Conservation (phyloP, 2,329 filamentous ascomycete species). For the Chaetomium sp. region DNA sequence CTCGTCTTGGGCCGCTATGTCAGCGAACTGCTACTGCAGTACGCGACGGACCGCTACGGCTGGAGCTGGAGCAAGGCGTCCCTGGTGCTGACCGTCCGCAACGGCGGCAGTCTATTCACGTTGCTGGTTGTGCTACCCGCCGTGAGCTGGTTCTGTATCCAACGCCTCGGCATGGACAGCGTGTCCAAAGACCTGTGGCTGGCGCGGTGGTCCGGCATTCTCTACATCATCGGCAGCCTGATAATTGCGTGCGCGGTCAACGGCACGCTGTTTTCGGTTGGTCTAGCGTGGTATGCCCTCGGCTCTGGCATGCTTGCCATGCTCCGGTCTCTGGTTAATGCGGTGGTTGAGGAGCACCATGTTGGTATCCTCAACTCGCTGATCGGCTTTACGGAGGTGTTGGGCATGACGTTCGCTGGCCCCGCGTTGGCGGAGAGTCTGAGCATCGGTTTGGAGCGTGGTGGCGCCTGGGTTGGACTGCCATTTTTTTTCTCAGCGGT, state of each 20-base stretch:
- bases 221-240: conserved; percentile 31
- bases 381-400: conserved; percentile 43
- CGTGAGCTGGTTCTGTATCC: conserved; percentile 29
- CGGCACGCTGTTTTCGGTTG: conserved; percentile 30
- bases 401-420: conserved; percentile 40
- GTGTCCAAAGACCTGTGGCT: conserved; percentile 37
- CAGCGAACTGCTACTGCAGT: conserved; percentile 42
- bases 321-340: conserved; percentile 45
- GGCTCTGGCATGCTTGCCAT: conserved; percentile 40
- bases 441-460: conserved; percentile 38
- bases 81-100: conserved; percentile 35
- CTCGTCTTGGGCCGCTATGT: conserved; percentile 30
- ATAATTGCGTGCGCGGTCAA: conserved; percentile 33
- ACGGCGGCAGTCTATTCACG: conserved; percentile 32
- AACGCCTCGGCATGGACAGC: conserved; percentile 26
- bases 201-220: conserved; percentile 29
- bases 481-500: conserved; percentile 38
- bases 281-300: conserved; percentile 40
- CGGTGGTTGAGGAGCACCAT: conserved; percentile 46
- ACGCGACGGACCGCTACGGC: conserved; percentile 44
- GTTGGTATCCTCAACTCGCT: conserved; percentile 49
- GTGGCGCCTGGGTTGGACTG: conserved; percentile 43
- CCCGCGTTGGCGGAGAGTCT: conserved; percentile 44
- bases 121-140: conserved; percentile 35
- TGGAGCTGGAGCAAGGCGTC: conserved; percentile 44